Evolutionary conservation across 352 stramenopile species (phyloP).

Genomic region (Phytophthora megakarya): DNA sequence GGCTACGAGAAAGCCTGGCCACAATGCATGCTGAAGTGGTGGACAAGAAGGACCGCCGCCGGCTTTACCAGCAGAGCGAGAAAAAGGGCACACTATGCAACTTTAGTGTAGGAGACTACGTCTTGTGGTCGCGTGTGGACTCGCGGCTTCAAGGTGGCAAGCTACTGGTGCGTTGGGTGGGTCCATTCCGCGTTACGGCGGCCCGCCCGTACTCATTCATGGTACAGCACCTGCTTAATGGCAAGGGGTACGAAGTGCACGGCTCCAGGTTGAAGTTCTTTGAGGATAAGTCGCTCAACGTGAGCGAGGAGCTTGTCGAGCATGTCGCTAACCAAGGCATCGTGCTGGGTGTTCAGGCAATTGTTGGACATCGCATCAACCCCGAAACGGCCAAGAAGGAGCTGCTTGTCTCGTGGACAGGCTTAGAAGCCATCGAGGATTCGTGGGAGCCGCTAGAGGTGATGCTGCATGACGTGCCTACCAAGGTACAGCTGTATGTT

Average conservation of each 20-base stretch:
- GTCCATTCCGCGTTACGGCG: slow-evolving; percentile 15
- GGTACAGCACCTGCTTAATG: slow-evolving; percentile 20
- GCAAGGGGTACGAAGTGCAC: slow-evolving; percentile 19
- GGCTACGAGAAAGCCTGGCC: background rate
- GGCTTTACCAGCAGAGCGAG: slow-evolving; percentile 3
- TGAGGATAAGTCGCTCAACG: slow-evolving; percentile 10
- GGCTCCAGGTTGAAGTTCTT: slow-evolving; percentile 23
- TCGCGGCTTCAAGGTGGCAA: slow-evolving; percentile 8
- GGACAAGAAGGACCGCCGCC: slow-evolving; percentile 13
- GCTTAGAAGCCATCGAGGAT: slow-evolving; percentile 12
- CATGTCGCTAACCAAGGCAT: slow-evolving; percentile 23
- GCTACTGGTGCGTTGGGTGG: slow-evolving; percentile 16
- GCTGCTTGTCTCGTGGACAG: slow-evolving; percentile 11
- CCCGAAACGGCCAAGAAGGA: background rate
- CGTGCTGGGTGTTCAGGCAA: slow-evolving; percentile 6
- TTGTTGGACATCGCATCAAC: slow-evolving; percentile 12
- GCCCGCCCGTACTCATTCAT: slow-evolving; percentile 18
- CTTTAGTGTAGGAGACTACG: slow-evolving; percentile 20
- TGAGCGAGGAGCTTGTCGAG: slow-evolving; percentile 22
- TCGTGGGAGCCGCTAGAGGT: slow-evolving; percentile 14
- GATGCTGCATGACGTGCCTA: slow-evolving; percentile 1
- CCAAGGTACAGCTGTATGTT: slow-evolving; percentile 7
- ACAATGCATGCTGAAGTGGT: slow-evolving; percentile 7
- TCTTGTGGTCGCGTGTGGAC: slow-evolving; percentile 25
- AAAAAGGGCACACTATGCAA: slow-evolving; percentile 16